phyloP scores from a whole-genome alignment of 2,329 filamentous ascomycete genomes.

The Aureobasidium sp. region DNA sequence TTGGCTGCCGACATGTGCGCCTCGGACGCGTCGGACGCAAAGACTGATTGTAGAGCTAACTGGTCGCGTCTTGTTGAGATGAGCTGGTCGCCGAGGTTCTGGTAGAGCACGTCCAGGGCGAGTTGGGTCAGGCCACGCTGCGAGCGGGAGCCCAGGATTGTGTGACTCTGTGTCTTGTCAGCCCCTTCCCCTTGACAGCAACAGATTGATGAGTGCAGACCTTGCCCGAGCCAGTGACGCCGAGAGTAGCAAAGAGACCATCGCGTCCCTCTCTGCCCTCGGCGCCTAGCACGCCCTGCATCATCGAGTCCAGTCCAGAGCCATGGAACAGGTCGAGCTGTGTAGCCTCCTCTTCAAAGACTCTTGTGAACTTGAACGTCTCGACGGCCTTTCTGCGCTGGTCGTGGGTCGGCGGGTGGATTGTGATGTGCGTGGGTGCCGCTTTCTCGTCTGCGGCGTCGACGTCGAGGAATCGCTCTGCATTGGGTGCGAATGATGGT shows the following conservation, averaged over 20 bases:
- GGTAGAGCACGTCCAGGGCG: constrained; percentile 80
- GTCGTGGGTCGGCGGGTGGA: constrained; percentile 64
- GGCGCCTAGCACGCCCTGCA: constrained; percentile 72
- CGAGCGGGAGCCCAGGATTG: constrained; percentile 78
- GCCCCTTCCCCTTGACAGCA: not conserved
- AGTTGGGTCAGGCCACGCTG: constrained; percentile 90
- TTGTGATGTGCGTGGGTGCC: constrained; percentile 43
- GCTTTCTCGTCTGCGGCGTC: constrained; percentile 42
- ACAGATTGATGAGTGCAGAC: constrained; percentile 37
- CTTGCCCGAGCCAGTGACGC: constrained; percentile 94
- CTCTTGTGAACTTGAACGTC: constrained; percentile 86
- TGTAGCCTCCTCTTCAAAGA: constrained; percentile 78
- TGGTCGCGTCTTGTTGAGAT: constrained; percentile 51
- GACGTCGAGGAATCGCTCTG: constrained; percentile 70
- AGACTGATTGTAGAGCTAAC: constrained; percentile 63
- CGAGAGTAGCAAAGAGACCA: constrained; percentile 81
- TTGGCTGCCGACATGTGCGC: constrained; percentile 66
- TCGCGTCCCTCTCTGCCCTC: constrained; percentile 72
- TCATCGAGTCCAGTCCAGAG: constrained; percentile 63
- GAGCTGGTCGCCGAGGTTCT: constrained; percentile 65
- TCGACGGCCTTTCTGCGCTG: constrained; percentile 72
- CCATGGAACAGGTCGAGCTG: constrained; percentile 83
- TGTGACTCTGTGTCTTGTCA: constrained; percentile 63
- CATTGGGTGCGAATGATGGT: constrained; percentile 30
- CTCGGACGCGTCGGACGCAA: constrained; percentile 71